Conservation (phyloP, 495 filamentous ascomycete species). For the Penicillium tannophilum region DNA sequence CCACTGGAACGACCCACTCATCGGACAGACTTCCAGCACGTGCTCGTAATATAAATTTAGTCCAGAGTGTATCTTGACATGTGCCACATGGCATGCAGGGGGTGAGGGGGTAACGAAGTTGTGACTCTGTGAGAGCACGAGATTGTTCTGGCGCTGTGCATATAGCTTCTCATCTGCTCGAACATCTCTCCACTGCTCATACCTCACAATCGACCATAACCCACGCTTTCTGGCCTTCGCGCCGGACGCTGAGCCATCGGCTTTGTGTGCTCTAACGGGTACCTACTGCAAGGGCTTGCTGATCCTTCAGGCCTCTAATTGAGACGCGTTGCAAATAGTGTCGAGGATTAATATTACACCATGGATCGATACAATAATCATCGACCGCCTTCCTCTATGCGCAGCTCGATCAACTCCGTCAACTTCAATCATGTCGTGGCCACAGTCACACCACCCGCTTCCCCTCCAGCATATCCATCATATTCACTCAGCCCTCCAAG, state of each 20-base stretch:
- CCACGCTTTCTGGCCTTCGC: no score
- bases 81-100: background rate
- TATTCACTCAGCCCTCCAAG: conserved; percentile 6
- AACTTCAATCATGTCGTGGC: background rate
- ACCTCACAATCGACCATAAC: no score
- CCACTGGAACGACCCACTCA: conserved; percentile 1
- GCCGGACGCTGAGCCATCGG: background rate
- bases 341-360: background rate
- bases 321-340: background rate
- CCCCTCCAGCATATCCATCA: conserved; percentile 10
- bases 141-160: no score
- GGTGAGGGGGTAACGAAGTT: background rate
- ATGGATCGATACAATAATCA: conserved; percentile 3
- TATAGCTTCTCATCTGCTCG: background rate
- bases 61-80: background rate
- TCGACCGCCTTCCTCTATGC: conserved; percentile 1
- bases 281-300: background rate
- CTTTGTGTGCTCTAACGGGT: background rate
- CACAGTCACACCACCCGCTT: conserved; percentile 18
- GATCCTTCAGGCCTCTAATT: background rate
- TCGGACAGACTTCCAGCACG: background rate
- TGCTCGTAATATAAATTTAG: conserved; percentile 1
- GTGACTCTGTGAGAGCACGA: background rate
- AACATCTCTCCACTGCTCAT: background rate
- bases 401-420: background rate